Evolutionary conservation across 2,329 filamentous ascomycete species (phyloP).

Genomic region (Phialocephala subalpina): DNA sequence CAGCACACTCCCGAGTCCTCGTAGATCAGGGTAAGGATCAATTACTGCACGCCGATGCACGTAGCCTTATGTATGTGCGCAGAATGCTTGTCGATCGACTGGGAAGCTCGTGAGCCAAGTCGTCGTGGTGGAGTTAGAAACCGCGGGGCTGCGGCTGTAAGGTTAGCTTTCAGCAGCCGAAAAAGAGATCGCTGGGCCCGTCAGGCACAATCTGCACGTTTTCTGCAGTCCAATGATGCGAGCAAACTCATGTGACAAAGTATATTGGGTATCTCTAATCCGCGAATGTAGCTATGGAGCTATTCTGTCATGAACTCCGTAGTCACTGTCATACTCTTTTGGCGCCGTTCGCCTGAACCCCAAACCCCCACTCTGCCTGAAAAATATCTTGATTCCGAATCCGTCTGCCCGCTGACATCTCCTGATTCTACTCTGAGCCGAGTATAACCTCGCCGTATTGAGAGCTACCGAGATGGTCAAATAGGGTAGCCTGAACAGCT

Average conservation of each 20-base stretch:
- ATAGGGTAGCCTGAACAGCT: slow-evolving; percentile 42
- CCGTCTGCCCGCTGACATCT: background rate
- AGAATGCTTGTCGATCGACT: slow-evolving; percentile 25
- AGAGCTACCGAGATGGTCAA: slow-evolving; percentile 38
- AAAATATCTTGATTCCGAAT: slow-evolving; percentile 3
- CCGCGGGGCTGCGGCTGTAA: slow-evolving; percentile 23
- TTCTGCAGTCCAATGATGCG: slow-evolving; percentile 19
- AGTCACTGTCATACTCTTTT: background rate
- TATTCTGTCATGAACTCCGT: background rate
- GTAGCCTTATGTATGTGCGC: slow-evolving; percentile 8
- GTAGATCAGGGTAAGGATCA: background rate
- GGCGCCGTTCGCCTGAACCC: background rate
- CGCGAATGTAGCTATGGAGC: slow-evolving; percentile 4
- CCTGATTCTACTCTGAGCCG: slow-evolving; percentile 32
- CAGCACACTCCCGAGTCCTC: slow-evolving; percentile 20
- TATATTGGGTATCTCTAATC: slow-evolving; percentile 21
- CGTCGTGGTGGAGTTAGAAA: slow-evolving; percentile 14
- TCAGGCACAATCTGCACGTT: slow-evolving; percentile 26
- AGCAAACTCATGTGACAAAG: slow-evolving; percentile 29
- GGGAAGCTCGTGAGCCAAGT: slow-evolving; percentile 17
- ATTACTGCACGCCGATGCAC: slow-evolving; percentile 21
- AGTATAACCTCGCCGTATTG: slow-evolving; percentile 43
- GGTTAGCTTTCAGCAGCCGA: slow-evolving; percentile 19
- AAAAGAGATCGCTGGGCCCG: slow-evolving; percentile 4
- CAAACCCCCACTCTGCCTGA: background rate